Evolutionary conservation across 2,329 filamentous ascomycete genomes (phyloP).

Genomic region (Cyphellophora europaea): DNA sequence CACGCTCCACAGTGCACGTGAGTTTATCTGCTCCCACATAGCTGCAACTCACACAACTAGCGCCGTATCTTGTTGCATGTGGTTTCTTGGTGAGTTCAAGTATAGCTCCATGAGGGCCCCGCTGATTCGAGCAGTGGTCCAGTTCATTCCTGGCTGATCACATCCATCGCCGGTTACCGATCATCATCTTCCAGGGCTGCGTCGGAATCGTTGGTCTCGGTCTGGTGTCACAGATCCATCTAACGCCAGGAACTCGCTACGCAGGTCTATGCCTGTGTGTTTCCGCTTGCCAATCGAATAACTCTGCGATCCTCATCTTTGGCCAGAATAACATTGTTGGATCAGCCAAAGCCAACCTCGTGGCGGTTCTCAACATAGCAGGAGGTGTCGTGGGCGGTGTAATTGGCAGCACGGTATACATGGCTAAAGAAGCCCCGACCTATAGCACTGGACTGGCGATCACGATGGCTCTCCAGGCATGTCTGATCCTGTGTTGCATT

Average conservation of each 20-base stretch:
- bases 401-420: conserved; percentile 16
- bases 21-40: conserved; percentile 11
- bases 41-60: conserved; percentile 11
- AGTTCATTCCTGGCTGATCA: conserved; percentile 21
- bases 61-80: conserved; percentile 20
- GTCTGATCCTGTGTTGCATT: not conserved
- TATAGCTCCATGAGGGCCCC: too few species aligned
- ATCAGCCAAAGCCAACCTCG: not conserved
- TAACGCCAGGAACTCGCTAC: not conserved
- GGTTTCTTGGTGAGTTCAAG: too few species aligned
- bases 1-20: not conserved
- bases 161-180: conserved; percentile 19
- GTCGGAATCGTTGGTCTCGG: conserved; percentile 16
- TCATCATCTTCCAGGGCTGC: conserved; percentile 20
- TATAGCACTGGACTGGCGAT: conserved; percentile 18
- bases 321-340: conserved; percentile 1
- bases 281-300: not conserved
- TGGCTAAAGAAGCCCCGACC: conserved; percentile 16
- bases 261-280: not conserved
- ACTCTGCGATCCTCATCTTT: not conserved
- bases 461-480: conserved; percentile 2
- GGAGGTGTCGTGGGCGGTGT: conserved; percentile 20
- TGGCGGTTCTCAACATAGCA: not conserved
- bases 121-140: too few species aligned
- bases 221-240: not conserved